Evolutionary conservation across 169 alveolate genomes (phyloP), one percentile per base, ranked within the genome.

Genomic region (Blepharisma undulans): DNA sequence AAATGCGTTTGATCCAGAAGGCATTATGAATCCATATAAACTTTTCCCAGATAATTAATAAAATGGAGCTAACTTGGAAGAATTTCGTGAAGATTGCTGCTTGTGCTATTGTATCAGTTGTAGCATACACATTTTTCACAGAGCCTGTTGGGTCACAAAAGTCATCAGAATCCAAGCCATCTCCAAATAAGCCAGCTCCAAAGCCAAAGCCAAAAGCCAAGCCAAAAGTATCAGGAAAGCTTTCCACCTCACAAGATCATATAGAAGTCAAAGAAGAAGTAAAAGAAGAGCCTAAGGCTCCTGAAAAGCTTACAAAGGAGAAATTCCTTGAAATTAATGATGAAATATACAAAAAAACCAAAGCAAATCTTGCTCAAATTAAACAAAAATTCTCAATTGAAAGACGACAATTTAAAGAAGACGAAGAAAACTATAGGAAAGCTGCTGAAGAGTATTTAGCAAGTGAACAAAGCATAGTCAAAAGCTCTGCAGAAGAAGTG

Each of bases 11-110:
- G 66, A 48, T 48, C 66, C 66, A 48, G 66, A 12, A 2, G 66
- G 66, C 7, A 48, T 48, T 10, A 10, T 48, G 66, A 48, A 48
- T 18, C 66, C 66, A 0, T 48, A 48, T 5, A 48, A 48, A 5
- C 92, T 95, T 18, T 72, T 72, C 66, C 66, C 66, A 48, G 66
- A 48, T 48, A 48, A 48, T 48, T 48, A 48, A 48, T 48, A 48
- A 48, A 48, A 48, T 48, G 66, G 66, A 48, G 66, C 66, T 48
- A 48, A 48, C 66, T 48, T 48, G 66, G 66, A 48, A 48, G 66
- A 48, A 48, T 18, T 48, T 48, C 66, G 66, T 48, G 66, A 48
- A 48, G 66, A 18, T 48, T 48, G 66, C 66, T 48, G 66, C 66
- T 48, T 48, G 66, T 48, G 66, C 66, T 48, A 48, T 48, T 48